Evolutionary conservation across 495 filamentous ascomycete species (phyloP).

Genomic region (Aeminium ludgeri): DNA sequence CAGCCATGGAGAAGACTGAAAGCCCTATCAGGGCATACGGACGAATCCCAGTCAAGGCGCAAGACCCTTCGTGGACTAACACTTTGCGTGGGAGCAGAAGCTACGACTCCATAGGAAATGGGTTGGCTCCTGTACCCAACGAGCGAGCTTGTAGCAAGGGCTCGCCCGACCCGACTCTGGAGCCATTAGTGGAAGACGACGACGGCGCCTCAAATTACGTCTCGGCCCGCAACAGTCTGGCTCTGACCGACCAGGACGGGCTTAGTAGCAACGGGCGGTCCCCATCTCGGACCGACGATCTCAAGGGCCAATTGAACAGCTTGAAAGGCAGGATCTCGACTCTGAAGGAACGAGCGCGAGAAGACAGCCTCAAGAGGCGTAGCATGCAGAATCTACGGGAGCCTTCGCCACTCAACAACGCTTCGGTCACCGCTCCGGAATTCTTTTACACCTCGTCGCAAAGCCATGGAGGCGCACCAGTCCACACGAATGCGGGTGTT

Average conservation of each 20-base stretch:
- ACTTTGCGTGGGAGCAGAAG: constrained; percentile 8
- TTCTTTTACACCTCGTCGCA: constrained; percentile 11
- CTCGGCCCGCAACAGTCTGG: neutral
- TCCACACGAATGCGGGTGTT: constrained; percentile 26
- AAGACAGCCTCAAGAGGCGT: constrained; percentile 64
- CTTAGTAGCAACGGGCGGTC: constrained; percentile 28
- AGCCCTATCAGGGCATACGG: constrained; percentile 1
- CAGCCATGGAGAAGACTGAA: constrained; percentile 2
- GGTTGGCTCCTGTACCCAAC: too few species aligned
- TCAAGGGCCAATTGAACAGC: constrained; percentile 86
- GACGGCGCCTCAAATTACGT: too few species aligned
- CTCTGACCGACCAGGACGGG: neutral
- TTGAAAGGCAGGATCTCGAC: constrained; percentile 80
- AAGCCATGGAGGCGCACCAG: constrained; percentile 6
- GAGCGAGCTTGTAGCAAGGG: too few species aligned
- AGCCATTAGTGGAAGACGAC: constrained; percentile 22
- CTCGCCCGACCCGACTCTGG: constrained; percentile 17
- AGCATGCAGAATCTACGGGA: constrained; percentile 73
- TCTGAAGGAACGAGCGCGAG: constrained; percentile 63
- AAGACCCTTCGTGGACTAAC: constrained; percentile 4
- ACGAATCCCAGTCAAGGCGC: constrained; percentile 4
- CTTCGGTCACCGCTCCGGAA: constrained; percentile 34
- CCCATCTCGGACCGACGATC: constrained; percentile 33
- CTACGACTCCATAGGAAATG: constrained; percentile 12
- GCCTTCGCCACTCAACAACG: constrained; percentile 68